Percentiles rank a stretch among this genome's conserved stretches.
Evolutionary conservation across 164 flowering plant species (phyloP).

Genomic region (Vitis cinerea): DNA sequence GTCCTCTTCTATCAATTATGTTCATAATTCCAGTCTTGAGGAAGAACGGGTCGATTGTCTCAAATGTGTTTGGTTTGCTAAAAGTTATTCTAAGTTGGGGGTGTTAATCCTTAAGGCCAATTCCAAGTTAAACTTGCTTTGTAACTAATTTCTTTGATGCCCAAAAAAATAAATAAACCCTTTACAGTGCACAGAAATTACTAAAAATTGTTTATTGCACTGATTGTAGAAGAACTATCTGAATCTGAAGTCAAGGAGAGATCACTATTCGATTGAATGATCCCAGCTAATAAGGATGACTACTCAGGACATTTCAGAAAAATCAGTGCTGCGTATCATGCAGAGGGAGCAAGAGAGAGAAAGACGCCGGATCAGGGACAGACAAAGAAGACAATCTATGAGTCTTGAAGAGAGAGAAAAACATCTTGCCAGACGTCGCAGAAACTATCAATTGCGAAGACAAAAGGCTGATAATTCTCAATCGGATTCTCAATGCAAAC

Average conservation of each 20-base stretch:
- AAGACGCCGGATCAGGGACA: constrained; percentile 45
- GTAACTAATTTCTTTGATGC: too few relatives aligned
- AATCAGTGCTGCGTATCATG: constrained; percentile 12
- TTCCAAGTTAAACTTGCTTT: too few relatives aligned
- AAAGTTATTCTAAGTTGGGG: too few relatives aligned
- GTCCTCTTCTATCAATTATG: too few relatives aligned
- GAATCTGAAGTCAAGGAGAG: background rate
- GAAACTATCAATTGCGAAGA: constrained; percentile 50
- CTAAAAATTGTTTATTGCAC: background rate
- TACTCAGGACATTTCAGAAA: constrained; percentile 22
- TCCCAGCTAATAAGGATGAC: background rate
- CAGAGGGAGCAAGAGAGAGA: constrained; percentile 52
- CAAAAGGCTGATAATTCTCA: constrained; percentile 22
- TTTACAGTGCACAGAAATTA: background rate
- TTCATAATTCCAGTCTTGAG: too few relatives aligned
- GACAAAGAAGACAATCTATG: constrained; percentile 57
- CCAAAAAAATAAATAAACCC: too few relatives aligned
- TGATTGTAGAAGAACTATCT: background rate
- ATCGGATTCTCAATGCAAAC: constrained; percentile 13
- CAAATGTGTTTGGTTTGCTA: too few relatives aligned
- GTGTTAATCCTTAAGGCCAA: too few relatives aligned
- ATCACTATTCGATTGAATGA: background rate
- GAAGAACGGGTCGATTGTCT: too few relatives aligned
- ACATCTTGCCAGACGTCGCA: constrained; percentile 65
- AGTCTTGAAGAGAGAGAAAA: constrained; percentile 47